Percentiles rank a stretch among this genome's conserved stretches.
phyloP scores from a whole-genome alignment of 2,329 filamentous ascomycete species.

The Gliomastix tumulicola region DNA sequence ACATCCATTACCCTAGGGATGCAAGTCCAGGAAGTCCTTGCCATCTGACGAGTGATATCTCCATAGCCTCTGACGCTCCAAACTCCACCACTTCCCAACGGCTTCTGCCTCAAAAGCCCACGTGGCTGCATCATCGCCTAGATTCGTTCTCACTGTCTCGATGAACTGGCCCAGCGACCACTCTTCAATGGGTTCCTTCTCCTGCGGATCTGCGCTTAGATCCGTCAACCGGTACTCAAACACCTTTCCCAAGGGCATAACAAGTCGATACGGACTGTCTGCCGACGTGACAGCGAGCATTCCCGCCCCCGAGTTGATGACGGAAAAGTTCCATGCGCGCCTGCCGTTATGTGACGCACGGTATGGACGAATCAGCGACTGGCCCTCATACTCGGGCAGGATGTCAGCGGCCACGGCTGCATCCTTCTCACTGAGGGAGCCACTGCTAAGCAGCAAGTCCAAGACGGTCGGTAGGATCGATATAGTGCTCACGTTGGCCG shows the following conservation, averaged over 20 bases:
- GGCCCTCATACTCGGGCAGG: conserved; percentile 35
- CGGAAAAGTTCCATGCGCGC: conserved; percentile 42
- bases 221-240: conserved; percentile 10
- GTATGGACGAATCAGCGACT: conserved; percentile 35
- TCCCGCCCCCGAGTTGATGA: conserved; percentile 32
- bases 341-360: conserved; percentile 21
- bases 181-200: conserved; percentile 4
- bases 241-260: conserved; percentile 10
- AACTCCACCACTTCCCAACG: conserved; percentile 11
- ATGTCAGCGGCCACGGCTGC: conserved; percentile 24
- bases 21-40: too few species aligned
- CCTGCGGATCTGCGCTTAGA: conserved; percentile 7
- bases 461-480: conserved; percentile 37
- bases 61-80: conserved; percentile 7
- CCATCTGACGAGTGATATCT: too few species aligned
- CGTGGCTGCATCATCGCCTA: conserved; percentile 7
- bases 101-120: conserved; percentile 12
- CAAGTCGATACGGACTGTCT: conserved; percentile 8
- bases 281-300: conserved; percentile 11
- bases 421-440: conserved; percentile 24
- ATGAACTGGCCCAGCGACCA: conserved; percentile 7
- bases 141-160: conserved; percentile 1
- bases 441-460: conserved; percentile 31
- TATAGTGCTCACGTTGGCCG: conserved; percentile 29
- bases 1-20: too few species aligned